Base-by-base conservation (phyloP, 805 yeast genomes). In the Ogataea trehalophila region DNA sequence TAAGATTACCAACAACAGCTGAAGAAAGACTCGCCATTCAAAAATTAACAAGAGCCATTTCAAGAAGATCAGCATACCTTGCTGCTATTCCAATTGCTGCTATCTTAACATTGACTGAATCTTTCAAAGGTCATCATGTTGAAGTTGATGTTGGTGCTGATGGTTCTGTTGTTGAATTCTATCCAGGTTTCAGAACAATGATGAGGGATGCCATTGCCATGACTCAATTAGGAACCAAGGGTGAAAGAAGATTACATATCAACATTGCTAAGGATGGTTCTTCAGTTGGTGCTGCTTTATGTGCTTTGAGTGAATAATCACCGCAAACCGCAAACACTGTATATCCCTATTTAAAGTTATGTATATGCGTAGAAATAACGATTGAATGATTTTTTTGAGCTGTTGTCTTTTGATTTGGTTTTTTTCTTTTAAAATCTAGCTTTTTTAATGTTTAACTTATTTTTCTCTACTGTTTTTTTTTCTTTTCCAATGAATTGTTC, bases 281-380 rank as follows among this genome's bases (percentile, higher is more conserved):
- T 48, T 96, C 97, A 50, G 96, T 91, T 39, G 99, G 99, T 55
- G 98, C 97, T 41, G 98, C 98, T 2, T 73, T 92, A 51, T 88
- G 97, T 71, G 97, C 97, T 8, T 62, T 67, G 46, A 58, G 65
- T 46, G 62, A 55, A 33, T 42, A 43, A 43, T 43, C 26, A 39
- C n/a, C n/a, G n/a, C 4, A 45, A 33, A 39, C n/a, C n/a, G n/a
- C 4, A 20, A 26, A 26, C 11, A 6, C 31, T 9, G 13, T 9
- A 26, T 6, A 8, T 26, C 31, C 9, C 13, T 26, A 26, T 26
- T 5, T 26, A 26, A 9, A 9, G 9, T 26, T 26, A 26, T 26
- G 9, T 26, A 9, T 11, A 26, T 26, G 11, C 13, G 4, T 26
- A 26, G 31, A 26, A 26, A 26, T 26, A 8, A 26, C 31, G 31